Evolutionary conservation across 2,329 filamentous ascomycete species (phyloP), one percentile per base, ranked within the genome.

Genomic region (Didymella arachidicola): DNA sequence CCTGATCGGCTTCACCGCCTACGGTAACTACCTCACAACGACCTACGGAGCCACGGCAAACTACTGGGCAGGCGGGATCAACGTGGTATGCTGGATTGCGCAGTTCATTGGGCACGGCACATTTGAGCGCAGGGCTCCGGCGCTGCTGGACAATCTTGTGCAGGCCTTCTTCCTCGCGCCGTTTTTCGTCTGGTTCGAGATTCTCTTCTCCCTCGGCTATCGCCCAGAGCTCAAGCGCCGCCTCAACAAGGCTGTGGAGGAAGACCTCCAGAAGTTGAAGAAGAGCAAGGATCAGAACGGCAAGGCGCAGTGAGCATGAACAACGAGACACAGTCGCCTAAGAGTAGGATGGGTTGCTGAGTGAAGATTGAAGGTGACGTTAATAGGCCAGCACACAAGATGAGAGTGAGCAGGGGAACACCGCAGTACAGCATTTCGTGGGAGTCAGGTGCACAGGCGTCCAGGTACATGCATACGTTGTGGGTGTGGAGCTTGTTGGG

Each of bases 141-240:
- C 93, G 4, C 80, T 98, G 63, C 81, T 98, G 46, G 93, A 98
- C 79, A 98, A 97, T 72, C 79, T 98, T 41, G 83, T 96, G 46
- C 95, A 98, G 79, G 93, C 95, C 27, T 78, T 98, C 64, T 94
- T 98, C 72, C 83, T 98, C 25, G 95, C 95, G 0, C 95, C 95
- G 8, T 89, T 99, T 72, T 99, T 98, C 70, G 94, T 98, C 58
- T 99, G 95, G 91, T 89, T 99, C 69, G 93, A 98, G 80, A 80
- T 96, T 25, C 83, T 99, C 26, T 99, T 99, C 82, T 87, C 84
- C 71, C 86, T 96, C 49, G 95, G 95, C 47, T 99, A 98, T 79
- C 87, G 95, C 59, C 91, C 89, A 1, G 93, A 96, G 77, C 82
- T 99, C 67, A 92, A 94, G 80, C 84, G 85, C 60, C 87, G 94